Percentiles rank a stretch among this genome's conserved stretches.
Conservation (phyloP, 2,329 filamentous ascomycete genomes). For the Beauveria asiatica region DNA sequence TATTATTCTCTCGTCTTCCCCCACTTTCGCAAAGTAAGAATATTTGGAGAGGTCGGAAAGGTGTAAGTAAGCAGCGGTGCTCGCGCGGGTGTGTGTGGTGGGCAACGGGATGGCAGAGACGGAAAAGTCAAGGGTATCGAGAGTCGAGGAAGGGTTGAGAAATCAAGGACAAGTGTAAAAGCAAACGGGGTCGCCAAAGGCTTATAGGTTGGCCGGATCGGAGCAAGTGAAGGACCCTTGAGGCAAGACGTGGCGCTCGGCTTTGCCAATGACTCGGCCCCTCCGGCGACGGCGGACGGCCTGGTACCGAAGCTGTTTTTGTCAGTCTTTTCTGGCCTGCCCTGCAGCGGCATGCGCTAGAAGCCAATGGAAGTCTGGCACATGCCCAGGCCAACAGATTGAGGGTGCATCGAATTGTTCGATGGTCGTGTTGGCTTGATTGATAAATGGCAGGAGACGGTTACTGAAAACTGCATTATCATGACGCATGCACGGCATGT, state of each 20-base stretch:
- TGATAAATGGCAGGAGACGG: not conserved
- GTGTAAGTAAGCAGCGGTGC: not conserved
- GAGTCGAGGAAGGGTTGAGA: not conserved
- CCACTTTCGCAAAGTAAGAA: not conserved
- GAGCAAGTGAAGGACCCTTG: not conserved
- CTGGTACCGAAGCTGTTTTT: not conserved
- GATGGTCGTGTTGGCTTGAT: no score
- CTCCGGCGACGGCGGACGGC: conserved; percentile 3
- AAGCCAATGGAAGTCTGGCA: conserved; percentile 5
- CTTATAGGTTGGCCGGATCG: not conserved
- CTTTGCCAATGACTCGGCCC: conserved; percentile 9
- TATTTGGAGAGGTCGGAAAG: not conserved
- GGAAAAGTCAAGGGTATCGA: not conserved
- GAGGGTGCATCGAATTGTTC: not conserved
- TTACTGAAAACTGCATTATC: not conserved
- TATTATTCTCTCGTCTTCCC: not conserved
- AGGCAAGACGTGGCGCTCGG: not conserved
- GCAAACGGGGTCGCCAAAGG: not conserved
- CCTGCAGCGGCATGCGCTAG: not conserved
- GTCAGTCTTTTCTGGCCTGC: not conserved
- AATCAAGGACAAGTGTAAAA: not conserved
- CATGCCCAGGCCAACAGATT: not conserved
- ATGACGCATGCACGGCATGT: no score
- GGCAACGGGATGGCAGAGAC: not conserved
- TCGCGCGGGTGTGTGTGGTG: not conserved